Base-by-base conservation (phyloP, 345 rosid species). In the Hibiscus syriacus region DNA sequence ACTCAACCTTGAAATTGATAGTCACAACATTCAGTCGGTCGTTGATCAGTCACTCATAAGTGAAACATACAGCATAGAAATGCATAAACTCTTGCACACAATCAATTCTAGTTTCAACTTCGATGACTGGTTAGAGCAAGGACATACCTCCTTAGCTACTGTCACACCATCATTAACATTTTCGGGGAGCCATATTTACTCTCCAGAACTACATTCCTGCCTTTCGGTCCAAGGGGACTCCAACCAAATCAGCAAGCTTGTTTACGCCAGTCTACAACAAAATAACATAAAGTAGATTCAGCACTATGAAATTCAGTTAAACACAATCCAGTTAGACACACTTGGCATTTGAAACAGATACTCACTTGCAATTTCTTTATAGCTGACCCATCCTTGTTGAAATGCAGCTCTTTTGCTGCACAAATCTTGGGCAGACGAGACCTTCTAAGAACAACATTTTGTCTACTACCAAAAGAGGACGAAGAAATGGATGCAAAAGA, bases 81-180 rank as follows among this genome's bases (percentile, higher is more conserved):
- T 20, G 2, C 12, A 19, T 50, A 50, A 50, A 50, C 8, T 4
- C 16, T 17, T 49, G 0, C 23, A 17, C 49, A n/a, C 12, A n/a
- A 45, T n/a, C 41, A 30, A 32, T 58, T 20, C 16, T 17, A 57
- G 11, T 36, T 20, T 36, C 48, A 60, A 38, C 17, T 36, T 12
- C 17, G 2, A 38, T 20, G 39, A 12, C 19, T 1, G 20, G 49
- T 13, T 53, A 32, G 32, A 38, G 25, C 34, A 56, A 66, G 25
- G n/a, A 38, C 46, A 55, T 75, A 92, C 99, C 93, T 94, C 99
- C 72, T 82, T 94, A 2, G 98, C 99, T 54, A 94, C 98, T 19
- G 99, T 94, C 34, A 94, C 98, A 65, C 99, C 99, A 62, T 94
- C 99, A 66, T 92, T 94, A 39, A 94, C 98, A 94, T 94, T 83